phyloP scores from a whole-genome alignment of 345 rosid species.

The Laguncularia racemosa region DNA sequence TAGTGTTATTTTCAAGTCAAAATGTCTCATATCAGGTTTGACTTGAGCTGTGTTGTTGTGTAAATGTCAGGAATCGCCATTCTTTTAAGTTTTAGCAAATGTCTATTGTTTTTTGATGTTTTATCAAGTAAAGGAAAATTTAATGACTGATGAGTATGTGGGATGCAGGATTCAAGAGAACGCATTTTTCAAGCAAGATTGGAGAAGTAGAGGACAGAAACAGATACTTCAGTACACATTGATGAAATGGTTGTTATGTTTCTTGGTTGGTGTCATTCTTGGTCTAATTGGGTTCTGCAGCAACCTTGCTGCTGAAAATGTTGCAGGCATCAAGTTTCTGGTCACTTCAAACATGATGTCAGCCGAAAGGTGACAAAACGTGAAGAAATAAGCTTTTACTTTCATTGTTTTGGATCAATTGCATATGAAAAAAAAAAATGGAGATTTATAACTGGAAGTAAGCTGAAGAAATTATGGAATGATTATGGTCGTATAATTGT shows the following conservation, averaged over 20 bases:
- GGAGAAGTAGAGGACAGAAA: constrained; percentile 59
- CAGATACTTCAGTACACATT: constrained; percentile 67
- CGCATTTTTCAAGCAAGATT: constrained; percentile 85
- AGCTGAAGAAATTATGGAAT: no score
- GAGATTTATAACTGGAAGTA: not conserved
- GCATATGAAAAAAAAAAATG: no score
- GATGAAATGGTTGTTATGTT: constrained; percentile 79
- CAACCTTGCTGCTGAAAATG: constrained; percentile 87
- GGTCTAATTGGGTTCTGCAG: constrained; percentile 71
- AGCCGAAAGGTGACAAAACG: constrained; percentile 28
- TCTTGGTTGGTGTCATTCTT: constrained; percentile 54
- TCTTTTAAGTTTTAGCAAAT: no score
- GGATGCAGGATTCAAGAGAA: constrained; percentile 53
- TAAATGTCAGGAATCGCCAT: no score
- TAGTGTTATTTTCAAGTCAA: no score
- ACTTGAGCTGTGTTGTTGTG: no score
- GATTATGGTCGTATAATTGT: not conserved
- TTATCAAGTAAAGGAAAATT: no score
- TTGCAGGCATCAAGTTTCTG: constrained; percentile 79
- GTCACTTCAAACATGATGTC: constrained; percentile 89
- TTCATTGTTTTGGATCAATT: not conserved
- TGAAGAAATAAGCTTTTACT: not conserved
- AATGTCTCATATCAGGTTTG: no score
- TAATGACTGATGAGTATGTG: not conserved
- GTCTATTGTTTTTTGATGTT: no score